Base-by-base conservation (phyloP, 805 yeast genomes). In the Zygosaccharomyces siamensis region DNA sequence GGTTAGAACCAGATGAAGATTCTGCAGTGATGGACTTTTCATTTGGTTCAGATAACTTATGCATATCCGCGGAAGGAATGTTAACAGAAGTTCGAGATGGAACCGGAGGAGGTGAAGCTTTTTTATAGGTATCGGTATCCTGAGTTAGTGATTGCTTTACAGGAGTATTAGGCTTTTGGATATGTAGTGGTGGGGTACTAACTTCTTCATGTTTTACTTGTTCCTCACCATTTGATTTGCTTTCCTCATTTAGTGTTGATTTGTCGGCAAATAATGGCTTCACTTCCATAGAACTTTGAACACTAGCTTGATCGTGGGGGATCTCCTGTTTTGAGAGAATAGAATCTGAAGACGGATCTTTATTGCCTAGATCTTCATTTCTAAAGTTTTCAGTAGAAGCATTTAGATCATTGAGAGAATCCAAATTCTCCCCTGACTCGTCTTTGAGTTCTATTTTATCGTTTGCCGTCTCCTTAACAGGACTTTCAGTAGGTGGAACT, bases 401-500 rank as follows among this genome's bases (percentile, higher is more conserved):
- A 40, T 46, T 46, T 26, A 39, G 12, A 33, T 40, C 49, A 20
- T 28, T 31, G 11, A 28, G 37, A 7, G 43, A 24, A 10, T 39
- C 38, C 8, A 21, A 8, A 32, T n/a, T 33, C 31, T 24, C 32
- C 26, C 11, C 21, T 14, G 39, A 20, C 24, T 26, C 28, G n/a
- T 36, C 23, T 38, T 45, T 10, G 45, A 47, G 11, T 46, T 21
- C 26, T 39, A 37, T 33, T 43, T 42, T 8, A 40, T 27, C 35
- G 28, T 20, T 30, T 24, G 23, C 27, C 30, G 32, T 30, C 14
- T 41, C 26, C 4, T 30, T 38, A 39, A 43, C 39, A 14, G 23
- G 42, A 7, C 33, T 39, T 26, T 27, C 31, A 10, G 16, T 10
- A 39, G 18, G 18, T 14, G 45, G 35, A n/a, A 38, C 20, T 27